Base-by-base conservation (phyloP, 495 filamentous ascomycete species). In the Penicillium desertorum region DNA sequence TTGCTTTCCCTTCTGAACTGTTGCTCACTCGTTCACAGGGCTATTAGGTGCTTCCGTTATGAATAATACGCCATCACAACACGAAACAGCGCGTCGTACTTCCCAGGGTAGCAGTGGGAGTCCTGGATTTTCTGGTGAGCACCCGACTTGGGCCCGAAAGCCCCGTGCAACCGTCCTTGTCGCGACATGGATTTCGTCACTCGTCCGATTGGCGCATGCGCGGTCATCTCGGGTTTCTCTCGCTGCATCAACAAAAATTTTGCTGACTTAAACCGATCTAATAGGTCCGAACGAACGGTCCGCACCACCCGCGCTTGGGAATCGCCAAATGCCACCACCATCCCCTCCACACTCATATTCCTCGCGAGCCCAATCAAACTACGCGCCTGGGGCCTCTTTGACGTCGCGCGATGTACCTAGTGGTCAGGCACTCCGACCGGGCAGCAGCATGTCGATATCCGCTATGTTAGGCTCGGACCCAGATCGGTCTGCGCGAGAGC, bases 381-480 rank as follows among this genome's bases (percentile, higher is more conserved):
- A 71, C 61, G 62, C 77, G 41, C 69, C 71, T 41, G 59, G 76
- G 32, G 73, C 74, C 39, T 74, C 78, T 48, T 80, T 82, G 56
- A 66, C 74, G 45, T 71, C 72, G 30, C 80, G 85, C 62, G 83
- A 88, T 59, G 71, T 79, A 50, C 73, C 77, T 12, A 66, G 73
- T 48, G 71, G 68, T 45, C 67, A 78, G 43, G 64, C 72, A 32
- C 75, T 81, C 68, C 81, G 84, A 39, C 81, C 81, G 10, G 84
- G 85, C 14, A 88, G 88, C 71, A 89, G 88, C 76, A 98, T 98
- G 94, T 96, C 94, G 20, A 98, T 98, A 64, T 94, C 91, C 9
- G 90, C 94, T 20, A 91, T 98, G 81, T 83, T 98, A 46, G 85
- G 81, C 49, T 71, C 76, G 12, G 83, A 82, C 53, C 65, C 80